Evolutionary conservation across 2,329 filamentous ascomycete genomes (phyloP).

Genomic region (Nothophoma quercina): DNA sequence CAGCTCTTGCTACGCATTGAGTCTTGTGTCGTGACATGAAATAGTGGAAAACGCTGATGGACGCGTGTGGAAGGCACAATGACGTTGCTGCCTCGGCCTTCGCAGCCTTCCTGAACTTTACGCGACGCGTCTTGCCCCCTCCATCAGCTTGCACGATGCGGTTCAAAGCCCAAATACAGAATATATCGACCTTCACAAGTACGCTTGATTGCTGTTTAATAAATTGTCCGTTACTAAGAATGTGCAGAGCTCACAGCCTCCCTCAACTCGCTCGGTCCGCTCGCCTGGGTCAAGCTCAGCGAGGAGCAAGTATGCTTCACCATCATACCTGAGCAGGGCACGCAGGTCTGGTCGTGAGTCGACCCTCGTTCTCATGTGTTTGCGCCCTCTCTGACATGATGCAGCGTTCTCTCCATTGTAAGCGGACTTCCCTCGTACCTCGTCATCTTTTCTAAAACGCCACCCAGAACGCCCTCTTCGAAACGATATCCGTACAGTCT

Average conservation of each 20-base stretch:
- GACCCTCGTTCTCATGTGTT: slow-evolving; percentile 20
- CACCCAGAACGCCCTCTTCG: slow-evolving; percentile 82
- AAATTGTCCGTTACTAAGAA: slow-evolving; percentile 3
- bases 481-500: slow-evolving; percentile 86
- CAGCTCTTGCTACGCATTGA: neutral
- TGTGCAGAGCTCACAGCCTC: slow-evolving; percentile 67
- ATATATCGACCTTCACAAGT: slow-evolving; percentile 62
- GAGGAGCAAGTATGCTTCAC: slow-evolving; percentile 91
- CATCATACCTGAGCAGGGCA: slow-evolving; percentile 91
- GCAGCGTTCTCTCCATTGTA: slow-evolving; percentile 54
- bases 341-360: slow-evolving; percentile 92
- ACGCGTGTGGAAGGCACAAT: neutral
- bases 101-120: slow-evolving; percentile 8
- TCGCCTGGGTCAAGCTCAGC: slow-evolving; percentile 90
- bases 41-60: too few species aligned
- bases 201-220: slow-evolving; percentile 29
- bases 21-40: neutral
- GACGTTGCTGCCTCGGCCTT: slow-evolving; percentile 17
- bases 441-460: slow-evolving; percentile 22
- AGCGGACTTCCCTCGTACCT: slow-evolving; percentile 38
- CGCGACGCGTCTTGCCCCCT: slow-evolving; percentile 17
- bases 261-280: slow-evolving; percentile 74
- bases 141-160: slow-evolving; percentile 52
- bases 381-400: slow-evolving; percentile 26
- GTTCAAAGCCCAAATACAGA: slow-evolving; percentile 62